Evolutionary conservation across 176 grass and related monocot species (phyloP).

Genomic region (Urochloa ruziziensis): DNA sequence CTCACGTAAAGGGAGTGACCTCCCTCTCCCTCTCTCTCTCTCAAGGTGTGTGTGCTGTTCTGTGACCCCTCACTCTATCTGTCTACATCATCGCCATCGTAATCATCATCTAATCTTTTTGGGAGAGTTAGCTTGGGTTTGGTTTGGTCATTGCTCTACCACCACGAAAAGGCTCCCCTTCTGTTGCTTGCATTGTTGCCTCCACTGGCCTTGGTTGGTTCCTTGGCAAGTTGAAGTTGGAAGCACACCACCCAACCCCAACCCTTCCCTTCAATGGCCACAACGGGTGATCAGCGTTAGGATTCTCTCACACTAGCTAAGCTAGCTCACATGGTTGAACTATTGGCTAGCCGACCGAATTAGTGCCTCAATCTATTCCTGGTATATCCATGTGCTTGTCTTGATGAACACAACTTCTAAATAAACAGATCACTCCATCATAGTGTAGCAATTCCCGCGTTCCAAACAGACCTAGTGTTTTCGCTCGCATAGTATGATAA

Average conservation of each 20-base stretch:
- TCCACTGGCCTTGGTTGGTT: background rate
- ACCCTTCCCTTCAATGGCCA: background rate
- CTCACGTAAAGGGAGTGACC: conserved; percentile 62
- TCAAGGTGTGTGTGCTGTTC: conserved; percentile 10
- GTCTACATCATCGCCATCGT: conserved; percentile 9
- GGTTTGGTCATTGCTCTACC: conserved; percentile 45
- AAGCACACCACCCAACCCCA: conserved; percentile 20
- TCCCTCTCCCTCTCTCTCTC: background rate
- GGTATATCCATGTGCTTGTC: background rate
- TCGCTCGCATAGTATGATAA: background rate
- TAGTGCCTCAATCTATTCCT: background rate
- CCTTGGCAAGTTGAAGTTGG: conserved; percentile 5
- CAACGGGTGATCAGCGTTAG: background rate
- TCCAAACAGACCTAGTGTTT: background rate
- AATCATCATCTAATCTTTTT: conserved; percentile 27
- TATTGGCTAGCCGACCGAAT: background rate
- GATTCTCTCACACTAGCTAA: background rate
- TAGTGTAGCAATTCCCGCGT: background rate
- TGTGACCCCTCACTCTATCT: conserved; percentile 11
- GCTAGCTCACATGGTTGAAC: background rate
- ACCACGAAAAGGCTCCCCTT: conserved; percentile 32
- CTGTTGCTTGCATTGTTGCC: conserved; percentile 10
- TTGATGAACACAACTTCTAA: too few species aligned
- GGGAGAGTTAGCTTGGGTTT: conserved; percentile 31
- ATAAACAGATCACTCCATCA: accelerated